phyloP scores from a whole-genome alignment of 75 land plant species.

The Pinus albicaulis region DNA sequence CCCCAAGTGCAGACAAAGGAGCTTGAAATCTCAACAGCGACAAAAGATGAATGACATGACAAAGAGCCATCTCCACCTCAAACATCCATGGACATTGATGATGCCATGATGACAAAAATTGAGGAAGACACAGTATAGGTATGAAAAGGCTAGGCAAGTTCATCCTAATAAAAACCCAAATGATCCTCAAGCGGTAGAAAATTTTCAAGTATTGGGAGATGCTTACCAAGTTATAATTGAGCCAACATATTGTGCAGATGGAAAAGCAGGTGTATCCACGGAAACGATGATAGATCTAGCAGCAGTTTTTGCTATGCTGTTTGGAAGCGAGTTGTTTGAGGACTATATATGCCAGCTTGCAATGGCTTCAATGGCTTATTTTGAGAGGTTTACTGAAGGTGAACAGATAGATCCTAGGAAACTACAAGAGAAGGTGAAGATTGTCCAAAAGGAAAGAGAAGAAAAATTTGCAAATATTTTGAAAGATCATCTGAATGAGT shows the following conservation, averaged over 20 bases:
- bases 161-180: conserved; percentile 87
- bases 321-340: conserved; percentile 91
- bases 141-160: conserved; percentile 86
- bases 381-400: conserved; percentile 47
- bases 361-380: conserved; percentile 80
- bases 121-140: too few species aligned
- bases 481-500: conserved; percentile 54
- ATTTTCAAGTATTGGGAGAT: conserved; percentile 83
- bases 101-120: too few species aligned
- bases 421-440: conserved; percentile 31
- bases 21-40: too few species aligned
- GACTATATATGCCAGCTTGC: conserved; percentile 87
- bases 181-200: conserved; percentile 75
- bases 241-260: conserved; percentile 72
- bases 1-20: too few species aligned
- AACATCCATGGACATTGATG: too few species aligned
- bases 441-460: conserved; percentile 84
- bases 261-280: conserved; percentile 72
- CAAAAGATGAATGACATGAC: too few species aligned
- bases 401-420: conserved; percentile 46
- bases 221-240: conserved; percentile 89
- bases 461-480: conserved; percentile 65
- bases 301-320: conserved; percentile 90
- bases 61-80: too few species aligned
- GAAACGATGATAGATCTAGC: conserved; percentile 88